phyloP scores from a whole-genome alignment of 805 yeast genomes.

The Yarrowia sp. region DNA sequence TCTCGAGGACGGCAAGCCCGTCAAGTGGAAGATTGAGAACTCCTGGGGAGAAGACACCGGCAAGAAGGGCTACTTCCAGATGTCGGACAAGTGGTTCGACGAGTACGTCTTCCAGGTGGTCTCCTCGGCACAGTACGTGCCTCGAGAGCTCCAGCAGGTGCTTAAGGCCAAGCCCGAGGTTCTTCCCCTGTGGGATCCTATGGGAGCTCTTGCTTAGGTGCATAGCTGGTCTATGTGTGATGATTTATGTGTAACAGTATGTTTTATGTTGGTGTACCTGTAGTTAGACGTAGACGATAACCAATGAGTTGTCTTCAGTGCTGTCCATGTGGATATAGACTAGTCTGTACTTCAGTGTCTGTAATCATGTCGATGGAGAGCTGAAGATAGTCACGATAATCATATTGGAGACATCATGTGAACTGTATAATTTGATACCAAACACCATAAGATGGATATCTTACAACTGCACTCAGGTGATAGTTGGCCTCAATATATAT shows the following conservation, averaged over 20 bases:
- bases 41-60: conserved; percentile 77
- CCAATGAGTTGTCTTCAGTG: no score
- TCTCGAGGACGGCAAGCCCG: conserved; percentile 61
- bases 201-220: conserved; percentile 65
- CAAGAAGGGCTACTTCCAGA: conserved; percentile 62
- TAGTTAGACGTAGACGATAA: no score
- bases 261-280: background rate
- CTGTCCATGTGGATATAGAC: no score
- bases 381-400: no score
- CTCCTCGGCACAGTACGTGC: conserved; percentile 51
- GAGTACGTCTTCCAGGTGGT: conserved; percentile 74
- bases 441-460: no score
- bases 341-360: no score
- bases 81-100: conserved; percentile 72
- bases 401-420: no score
- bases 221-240: background rate
- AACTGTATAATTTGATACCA: no score
- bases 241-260: background rate
- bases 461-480: no score
- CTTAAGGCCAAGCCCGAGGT: conserved; percentile 50
- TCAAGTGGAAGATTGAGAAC: conserved; percentile 71
- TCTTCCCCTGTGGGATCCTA: conserved; percentile 74
- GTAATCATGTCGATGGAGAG: no score
- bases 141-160: conserved; percentile 42
- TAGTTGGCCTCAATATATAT: no score